Conservation (phyloP, 1,284 basidiomycete genomes). For the Psilocybe mexicana region DNA sequence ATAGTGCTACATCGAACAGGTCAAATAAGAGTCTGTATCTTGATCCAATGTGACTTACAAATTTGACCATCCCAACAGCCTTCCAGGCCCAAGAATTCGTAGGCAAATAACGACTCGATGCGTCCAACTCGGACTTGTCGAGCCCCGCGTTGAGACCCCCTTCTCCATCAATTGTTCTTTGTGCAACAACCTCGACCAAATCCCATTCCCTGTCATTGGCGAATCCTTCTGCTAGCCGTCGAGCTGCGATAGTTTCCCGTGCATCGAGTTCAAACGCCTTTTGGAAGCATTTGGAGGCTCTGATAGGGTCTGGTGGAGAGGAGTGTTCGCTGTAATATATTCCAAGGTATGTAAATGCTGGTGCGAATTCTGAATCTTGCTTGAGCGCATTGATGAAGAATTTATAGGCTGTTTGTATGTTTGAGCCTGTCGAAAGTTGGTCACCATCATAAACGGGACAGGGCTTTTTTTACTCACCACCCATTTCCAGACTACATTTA, state of each 20-base stretch:
- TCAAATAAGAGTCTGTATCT: slow-evolving; percentile 10
- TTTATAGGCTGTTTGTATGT: slow-evolving; percentile 65
- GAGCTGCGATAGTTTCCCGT: slow-evolving; percentile 84
- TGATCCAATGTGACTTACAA: slow-evolving; percentile 53
- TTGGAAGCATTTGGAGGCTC: slow-evolving; percentile 96
- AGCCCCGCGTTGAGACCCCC: slow-evolving; percentile 72
- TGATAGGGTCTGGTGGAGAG: slow-evolving; percentile 75
- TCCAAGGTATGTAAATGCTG: slow-evolving; percentile 93
- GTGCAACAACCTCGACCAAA: slow-evolving; percentile 90
- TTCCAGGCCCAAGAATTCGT: slow-evolving; percentile 98
- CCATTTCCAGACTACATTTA: slow-evolving; percentile 74
- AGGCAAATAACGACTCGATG: slow-evolving; percentile 60
- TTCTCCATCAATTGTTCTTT: slow-evolving; percentile 91
- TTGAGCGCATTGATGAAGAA: slow-evolving; percentile 87
- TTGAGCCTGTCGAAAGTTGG: slow-evolving; percentile 4
- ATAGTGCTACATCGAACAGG: slow-evolving; percentile 53
- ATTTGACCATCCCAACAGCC: slow-evolving; percentile 90
- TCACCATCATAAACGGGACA: background rate
- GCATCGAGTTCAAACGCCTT: slow-evolving; percentile 98
- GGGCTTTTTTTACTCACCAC: slow-evolving; percentile 48
- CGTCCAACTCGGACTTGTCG: slow-evolving; percentile 45
- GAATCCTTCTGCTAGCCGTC: slow-evolving; percentile 84
- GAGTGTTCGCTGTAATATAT: slow-evolving; percentile 81
- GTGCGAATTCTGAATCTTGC: slow-evolving; percentile 76
- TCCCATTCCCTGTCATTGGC: slow-evolving; percentile 96